These are phyloP conservation scores for Talaromyces thailandensis DNA, from an alignment of 495 filamentous ascomycete species.

Conservation along the genomic window DNA sequence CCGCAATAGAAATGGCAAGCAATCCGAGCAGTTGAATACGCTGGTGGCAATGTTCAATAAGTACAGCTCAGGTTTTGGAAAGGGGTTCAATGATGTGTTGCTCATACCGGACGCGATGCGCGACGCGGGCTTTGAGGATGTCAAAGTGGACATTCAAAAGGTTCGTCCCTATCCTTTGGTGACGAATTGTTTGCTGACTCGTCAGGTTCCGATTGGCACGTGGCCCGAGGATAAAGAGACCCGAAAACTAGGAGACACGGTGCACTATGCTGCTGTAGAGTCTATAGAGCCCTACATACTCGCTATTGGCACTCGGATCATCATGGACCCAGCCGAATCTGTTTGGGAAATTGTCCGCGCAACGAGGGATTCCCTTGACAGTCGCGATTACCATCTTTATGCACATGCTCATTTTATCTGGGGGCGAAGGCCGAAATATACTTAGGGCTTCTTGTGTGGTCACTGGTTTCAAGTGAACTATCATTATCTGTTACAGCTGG, in stretches of 20 bases:
- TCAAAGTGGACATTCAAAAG: constrained; percentile 32
- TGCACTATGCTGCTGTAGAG: background rate
- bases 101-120: constrained; percentile 18
- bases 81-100: constrained; percentile 24
- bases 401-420: constrained; percentile 30
- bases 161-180: constrained; percentile 11
- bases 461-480: background rate
- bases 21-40: constrained; percentile 14
- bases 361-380: constrained; percentile 24
- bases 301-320: background rate
- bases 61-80: constrained; percentile 28
- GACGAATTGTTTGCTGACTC: background rate
- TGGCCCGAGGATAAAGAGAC: background rate
- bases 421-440: constrained; percentile 21
- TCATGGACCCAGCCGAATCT: constrained; percentile 41
- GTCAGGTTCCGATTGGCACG: background rate
- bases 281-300: background rate
- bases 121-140: constrained; percentile 24
- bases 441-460: background rate
- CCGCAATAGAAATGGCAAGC: constrained; percentile 28
- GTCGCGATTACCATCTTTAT: constrained; percentile 30
- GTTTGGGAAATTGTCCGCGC: constrained; percentile 30
- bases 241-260: background rate
- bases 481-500: background rate
- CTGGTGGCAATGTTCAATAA: constrained; percentile 14